Conservation (phyloP, 352 stramenopile genomes). For the Phytopythium boreale region DNA sequence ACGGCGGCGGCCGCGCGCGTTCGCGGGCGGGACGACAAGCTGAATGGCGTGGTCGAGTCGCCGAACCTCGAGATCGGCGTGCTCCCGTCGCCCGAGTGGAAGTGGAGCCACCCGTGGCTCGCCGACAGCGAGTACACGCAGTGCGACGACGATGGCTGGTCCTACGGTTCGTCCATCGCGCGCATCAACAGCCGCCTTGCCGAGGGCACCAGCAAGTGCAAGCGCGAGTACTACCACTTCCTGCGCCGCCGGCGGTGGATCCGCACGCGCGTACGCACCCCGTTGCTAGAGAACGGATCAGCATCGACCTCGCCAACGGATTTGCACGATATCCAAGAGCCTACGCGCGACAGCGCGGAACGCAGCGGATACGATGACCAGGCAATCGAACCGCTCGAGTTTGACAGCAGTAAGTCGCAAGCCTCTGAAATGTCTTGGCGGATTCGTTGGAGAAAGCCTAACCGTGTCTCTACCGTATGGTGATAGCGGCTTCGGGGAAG, state of each 20-base stretch:
- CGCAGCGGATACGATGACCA: not conserved
- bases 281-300: conserved; percentile 10
- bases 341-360: not conserved
- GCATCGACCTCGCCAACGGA: not conserved
- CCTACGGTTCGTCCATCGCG: conserved; percentile 79
- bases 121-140: conserved; percentile 73
- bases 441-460: not conserved
- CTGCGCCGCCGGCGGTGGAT: conserved; percentile 75
- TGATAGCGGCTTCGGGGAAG: conserved; percentile 4
- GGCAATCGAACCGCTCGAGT: not conserved
- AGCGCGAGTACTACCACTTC: conserved; percentile 81
- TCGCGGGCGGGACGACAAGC: conserved; percentile 37
- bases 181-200: conserved; percentile 81
- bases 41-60: conserved; percentile 40
- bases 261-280: conserved; percentile 67
- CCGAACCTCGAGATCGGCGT: conserved; percentile 57
- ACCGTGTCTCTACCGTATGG: not conserved
- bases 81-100: conserved; percentile 63
- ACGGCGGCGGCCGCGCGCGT: conserved; percentile 45
- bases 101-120: conserved; percentile 81
- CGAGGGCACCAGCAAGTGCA: conserved; percentile 69
- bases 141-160: conserved; percentile 84
- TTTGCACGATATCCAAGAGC: not conserved
- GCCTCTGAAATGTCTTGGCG: not conserved
- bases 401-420: conserved; percentile 1